These are phyloP conservation scores for Alternaria tenuissima DNA, from an alignment of 2,329 filamentous ascomycete genomes.

Conservation along the genomic window DNA sequence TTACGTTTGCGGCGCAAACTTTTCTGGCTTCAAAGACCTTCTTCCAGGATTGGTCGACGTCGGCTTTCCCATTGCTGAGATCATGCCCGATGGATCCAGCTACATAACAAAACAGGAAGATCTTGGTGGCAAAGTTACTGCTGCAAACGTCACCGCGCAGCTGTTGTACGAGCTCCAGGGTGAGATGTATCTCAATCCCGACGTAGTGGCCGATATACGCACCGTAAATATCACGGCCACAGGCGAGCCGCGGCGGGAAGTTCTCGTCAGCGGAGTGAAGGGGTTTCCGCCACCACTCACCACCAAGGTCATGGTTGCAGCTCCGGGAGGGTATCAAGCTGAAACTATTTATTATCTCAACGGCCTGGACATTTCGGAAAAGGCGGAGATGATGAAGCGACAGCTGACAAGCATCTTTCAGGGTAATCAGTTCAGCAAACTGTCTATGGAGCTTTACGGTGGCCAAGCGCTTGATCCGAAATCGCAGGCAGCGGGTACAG, in stretches of 20 bases:
- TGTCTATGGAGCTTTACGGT: too few species aligned
- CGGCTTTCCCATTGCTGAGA: conserved; percentile 57
- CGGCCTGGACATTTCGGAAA: background rate
- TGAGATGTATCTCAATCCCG: background rate
- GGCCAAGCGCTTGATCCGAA: background rate
- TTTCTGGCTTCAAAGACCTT: conserved; percentile 55
- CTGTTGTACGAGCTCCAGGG: background rate
- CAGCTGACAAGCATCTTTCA: background rate
- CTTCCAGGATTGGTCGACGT: conserved; percentile 51
- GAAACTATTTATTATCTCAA: background rate
- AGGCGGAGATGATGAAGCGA: background rate
- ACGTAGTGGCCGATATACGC: conserved; percentile 6
- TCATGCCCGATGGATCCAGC: conserved; percentile 51
- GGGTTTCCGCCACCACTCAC: conserved; percentile 26
- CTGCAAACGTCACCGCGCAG: background rate
- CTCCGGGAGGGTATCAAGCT: background rate
- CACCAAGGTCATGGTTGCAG: conserved; percentile 41
- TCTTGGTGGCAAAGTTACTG: background rate
- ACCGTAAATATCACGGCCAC: too few species aligned
- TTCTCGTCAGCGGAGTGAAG: too few species aligned
- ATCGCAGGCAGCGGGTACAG: background rate
- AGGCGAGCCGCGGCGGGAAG: too few species aligned
- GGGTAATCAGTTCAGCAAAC: too few species aligned
- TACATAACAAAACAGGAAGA: conserved; percentile 52
- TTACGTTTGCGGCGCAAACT: conserved; percentile 58